phyloP scores from a whole-genome alignment of 768 basidiomycete genomes.

The Calvatia gigantea region DNA sequence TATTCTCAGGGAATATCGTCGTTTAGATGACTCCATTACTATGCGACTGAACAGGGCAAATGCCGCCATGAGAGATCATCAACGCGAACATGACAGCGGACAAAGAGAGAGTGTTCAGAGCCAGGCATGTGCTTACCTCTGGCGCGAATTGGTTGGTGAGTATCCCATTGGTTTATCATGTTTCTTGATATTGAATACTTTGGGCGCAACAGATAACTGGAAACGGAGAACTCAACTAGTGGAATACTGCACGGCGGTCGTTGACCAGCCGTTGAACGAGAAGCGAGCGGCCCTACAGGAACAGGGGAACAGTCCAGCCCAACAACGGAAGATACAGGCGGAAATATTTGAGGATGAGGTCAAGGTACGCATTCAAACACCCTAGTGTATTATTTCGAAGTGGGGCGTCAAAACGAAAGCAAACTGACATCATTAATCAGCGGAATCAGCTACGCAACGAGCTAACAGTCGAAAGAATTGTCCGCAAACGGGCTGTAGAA shows the following conservation, averaged over 20 bases:
- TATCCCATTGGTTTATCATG: slow-evolving; percentile 15
- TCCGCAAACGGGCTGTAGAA: slow-evolving; percentile 65
- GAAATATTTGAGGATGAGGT: slow-evolving; percentile 64
- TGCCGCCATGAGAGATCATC: slow-evolving; percentile 71
- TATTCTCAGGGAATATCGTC: slow-evolving; percentile 77
- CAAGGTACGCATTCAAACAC: slow-evolving; percentile 44
- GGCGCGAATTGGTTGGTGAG: slow-evolving; percentile 78
- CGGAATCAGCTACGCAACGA: slow-evolving; percentile 75
- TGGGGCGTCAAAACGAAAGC: neutral
- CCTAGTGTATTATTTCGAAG: neutral
- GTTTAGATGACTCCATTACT: slow-evolving; percentile 73
- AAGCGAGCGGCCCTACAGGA: slow-evolving; percentile 45
- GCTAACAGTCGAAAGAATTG: slow-evolving; percentile 65
- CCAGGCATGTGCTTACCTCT: slow-evolving; percentile 70
- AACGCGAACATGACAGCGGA: slow-evolving; percentile 42
- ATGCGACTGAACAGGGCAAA: slow-evolving; percentile 80
- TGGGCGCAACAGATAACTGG: slow-evolving; percentile 51
- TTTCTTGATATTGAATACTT: slow-evolving; percentile 16
- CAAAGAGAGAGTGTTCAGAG: slow-evolving; percentile 59
- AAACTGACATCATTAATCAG: slow-evolving; percentile 30
- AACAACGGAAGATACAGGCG: slow-evolving; percentile 50
- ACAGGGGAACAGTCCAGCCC: slow-evolving; percentile 38
- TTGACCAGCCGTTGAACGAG: slow-evolving; percentile 60
- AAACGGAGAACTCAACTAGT: slow-evolving; percentile 70
- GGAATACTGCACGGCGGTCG: slow-evolving; percentile 68